These are phyloP conservation scores for Xerocomellus chrysenteron DNA, from an alignment of 768 basidiomycete genomes.

Conservation along the genomic window DNA sequence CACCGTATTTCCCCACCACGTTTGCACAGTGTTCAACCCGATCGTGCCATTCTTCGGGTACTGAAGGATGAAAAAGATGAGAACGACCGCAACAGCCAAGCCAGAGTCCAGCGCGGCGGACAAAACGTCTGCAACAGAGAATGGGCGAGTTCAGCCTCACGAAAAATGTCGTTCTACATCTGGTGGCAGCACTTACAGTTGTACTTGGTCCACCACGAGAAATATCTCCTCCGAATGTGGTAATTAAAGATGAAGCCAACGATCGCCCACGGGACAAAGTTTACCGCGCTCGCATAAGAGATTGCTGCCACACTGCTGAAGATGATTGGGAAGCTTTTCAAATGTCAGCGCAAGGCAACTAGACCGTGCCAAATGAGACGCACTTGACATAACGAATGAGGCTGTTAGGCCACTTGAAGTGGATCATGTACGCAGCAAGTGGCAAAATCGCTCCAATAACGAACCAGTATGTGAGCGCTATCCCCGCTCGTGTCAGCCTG, in stretches of 20 bases:
- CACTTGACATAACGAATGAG: slow-evolving; percentile 64
- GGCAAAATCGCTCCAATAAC: slow-evolving; percentile 71
- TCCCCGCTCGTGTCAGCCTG: not conserved
- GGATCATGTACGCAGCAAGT: slow-evolving; percentile 49
- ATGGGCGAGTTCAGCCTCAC: slow-evolving; percentile 14
- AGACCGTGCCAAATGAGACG: slow-evolving; percentile 21
- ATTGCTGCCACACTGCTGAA: slow-evolving; percentile 60
- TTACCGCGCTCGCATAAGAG: slow-evolving; percentile 63
- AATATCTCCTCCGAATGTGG: slow-evolving; percentile 54
- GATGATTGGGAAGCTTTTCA: slow-evolving; percentile 39
- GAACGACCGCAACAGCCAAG: slow-evolving; percentile 53
- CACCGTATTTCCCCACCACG: slow-evolving; percentile 72
- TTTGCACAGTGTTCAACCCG: slow-evolving; percentile 48
- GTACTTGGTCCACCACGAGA: slow-evolving; percentile 68
- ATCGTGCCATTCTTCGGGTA: slow-evolving; percentile 63
- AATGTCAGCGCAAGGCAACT: not conserved
- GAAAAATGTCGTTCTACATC: not conserved
- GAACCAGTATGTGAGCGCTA: slow-evolving; percentile 70
- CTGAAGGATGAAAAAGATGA: slow-evolving; percentile 64
- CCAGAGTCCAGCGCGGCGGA: slow-evolving; percentile 73
- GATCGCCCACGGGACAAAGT: slow-evolving; percentile 67
- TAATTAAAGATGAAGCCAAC: slow-evolving; percentile 69
- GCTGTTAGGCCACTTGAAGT: slow-evolving; percentile 62
- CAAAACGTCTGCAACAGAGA: slow-evolving; percentile 46
- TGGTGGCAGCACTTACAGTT: slow-evolving; percentile 29